These are phyloP conservation scores for Sechiopsis laciniata DNA, from an alignment of 306 rosid genomes.

Conservation along the genomic window DNA sequence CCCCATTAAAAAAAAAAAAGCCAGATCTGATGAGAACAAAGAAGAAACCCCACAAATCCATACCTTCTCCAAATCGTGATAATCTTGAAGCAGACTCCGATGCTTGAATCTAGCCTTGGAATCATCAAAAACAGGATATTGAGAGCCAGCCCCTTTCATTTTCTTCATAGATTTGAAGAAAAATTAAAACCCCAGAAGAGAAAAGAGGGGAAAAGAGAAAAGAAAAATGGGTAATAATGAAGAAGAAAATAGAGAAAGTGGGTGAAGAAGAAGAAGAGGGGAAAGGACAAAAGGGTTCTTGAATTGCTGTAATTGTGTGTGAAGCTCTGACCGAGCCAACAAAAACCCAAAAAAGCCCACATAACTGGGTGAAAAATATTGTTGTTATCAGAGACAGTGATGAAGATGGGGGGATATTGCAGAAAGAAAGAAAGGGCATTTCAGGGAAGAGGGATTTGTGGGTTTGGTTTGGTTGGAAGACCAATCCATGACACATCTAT, in stretches of 20 bases:
- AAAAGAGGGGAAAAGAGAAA: constrained; percentile 21
- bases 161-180: constrained; percentile 54
- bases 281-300: constrained; percentile 45
- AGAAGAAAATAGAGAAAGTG: constrained; percentile 12
- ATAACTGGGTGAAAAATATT: constrained; percentile 89
- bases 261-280: constrained; percentile 24
- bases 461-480: constrained; percentile 97
- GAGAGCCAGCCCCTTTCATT: constrained; percentile 53
- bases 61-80: constrained; percentile 68
- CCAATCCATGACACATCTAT: constrained; percentile 57
- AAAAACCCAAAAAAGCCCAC: constrained; percentile 89
- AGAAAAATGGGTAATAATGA: background rate
- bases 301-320: constrained; percentile 83
- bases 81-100: constrained; percentile 79
- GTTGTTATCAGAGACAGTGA: constrained; percentile 66
- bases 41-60: background rate
- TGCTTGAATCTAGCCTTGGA: constrained; percentile 57
- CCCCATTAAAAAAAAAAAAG: constrained; percentile 9
- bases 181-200: constrained; percentile 28
- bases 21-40: constrained; percentile 43
- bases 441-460: constrained; percentile 47
- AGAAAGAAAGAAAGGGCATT: constrained; percentile 70
- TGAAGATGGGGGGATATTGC: constrained; percentile 91
- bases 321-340: constrained; percentile 86
- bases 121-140: constrained; percentile 41